These are phyloP conservation scores for Antrodiella citrinella DNA, from an alignment of 768 basidiomycete species.

Conservation along the genomic window DNA sequence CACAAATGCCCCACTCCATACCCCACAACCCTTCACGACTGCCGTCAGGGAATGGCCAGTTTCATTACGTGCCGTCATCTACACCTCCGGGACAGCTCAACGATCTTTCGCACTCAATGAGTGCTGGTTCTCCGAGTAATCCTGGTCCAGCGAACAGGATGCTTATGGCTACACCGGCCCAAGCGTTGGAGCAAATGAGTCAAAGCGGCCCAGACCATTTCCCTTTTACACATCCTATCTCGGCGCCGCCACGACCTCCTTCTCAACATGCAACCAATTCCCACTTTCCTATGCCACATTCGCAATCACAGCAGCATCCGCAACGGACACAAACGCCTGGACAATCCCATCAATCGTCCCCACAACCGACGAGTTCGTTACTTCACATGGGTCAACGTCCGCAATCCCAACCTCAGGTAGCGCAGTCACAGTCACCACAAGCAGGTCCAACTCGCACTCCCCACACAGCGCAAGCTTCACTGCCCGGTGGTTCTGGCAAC, in stretches of 20 bases:
- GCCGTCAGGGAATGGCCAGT: constrained; percentile 15
- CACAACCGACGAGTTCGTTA: no score
- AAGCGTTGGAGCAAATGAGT: constrained; percentile 51
- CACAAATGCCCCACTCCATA: constrained; percentile 25
- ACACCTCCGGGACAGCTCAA: constrained; percentile 39
- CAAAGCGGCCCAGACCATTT: constrained; percentile 8
- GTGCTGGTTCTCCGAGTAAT: constrained; percentile 25
- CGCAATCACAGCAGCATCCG: not conserved
- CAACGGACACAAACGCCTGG: constrained; percentile 28
- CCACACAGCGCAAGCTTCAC: constrained; percentile 28
- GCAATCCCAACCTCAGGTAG: constrained; percentile 50
- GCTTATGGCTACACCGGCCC: constrained; percentile 48
- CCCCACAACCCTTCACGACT: constrained; percentile 19
- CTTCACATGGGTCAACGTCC: constrained; percentile 34
- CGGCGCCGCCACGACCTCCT: constrained; percentile 16
- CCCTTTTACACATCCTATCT: constrained; percentile 4
- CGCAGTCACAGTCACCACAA: constrained; percentile 35
- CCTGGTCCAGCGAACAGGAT: constrained; percentile 32
- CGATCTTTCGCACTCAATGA: constrained; percentile 38
- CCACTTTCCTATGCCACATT: constrained; percentile 32
- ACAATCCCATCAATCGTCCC: no score
- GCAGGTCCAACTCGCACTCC: constrained; percentile 41
- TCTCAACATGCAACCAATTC: constrained; percentile 31
- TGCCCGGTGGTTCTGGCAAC: constrained; percentile 20
- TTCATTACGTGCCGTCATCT: constrained; percentile 27